These are phyloP conservation scores for Meyerozyma elateridarum DNA, from an alignment of 1,139 yeast species.

Conservation along the genomic window DNA sequence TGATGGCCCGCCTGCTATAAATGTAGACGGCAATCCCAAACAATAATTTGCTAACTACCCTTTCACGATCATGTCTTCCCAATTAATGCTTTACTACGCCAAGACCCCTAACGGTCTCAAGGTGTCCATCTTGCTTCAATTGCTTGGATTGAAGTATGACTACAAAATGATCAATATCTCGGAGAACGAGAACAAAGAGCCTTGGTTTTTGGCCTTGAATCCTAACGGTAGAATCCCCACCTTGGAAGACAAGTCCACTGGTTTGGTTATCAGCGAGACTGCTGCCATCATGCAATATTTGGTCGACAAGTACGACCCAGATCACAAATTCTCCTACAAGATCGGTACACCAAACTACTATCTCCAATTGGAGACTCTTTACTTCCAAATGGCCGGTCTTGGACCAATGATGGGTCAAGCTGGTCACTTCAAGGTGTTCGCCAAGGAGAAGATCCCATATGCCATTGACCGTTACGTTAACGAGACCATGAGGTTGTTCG, in stretches of 20 bases:
- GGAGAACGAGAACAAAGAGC: conserved; percentile 42
- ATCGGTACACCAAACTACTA: conserved; percentile 4
- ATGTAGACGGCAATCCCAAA: too few species aligned
- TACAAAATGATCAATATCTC: conserved; percentile 37
- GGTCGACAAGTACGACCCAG: conserved; percentile 5
- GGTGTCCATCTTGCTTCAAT: conserved; percentile 43
- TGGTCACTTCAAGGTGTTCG: conserved; percentile 38
- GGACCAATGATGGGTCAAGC: conserved; percentile 65
- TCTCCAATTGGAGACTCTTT: conserved; percentile 3
- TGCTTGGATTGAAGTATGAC: conserved; percentile 45
- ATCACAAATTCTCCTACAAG: conserved; percentile 4
- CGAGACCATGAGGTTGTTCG: conserved; percentile 49
- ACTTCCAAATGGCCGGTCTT: conserved; percentile 53
- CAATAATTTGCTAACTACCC: too few species aligned
- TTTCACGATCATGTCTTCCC: not conserved
- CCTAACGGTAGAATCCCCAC: conserved; percentile 65
- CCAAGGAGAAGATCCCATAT: conserved; percentile 46
- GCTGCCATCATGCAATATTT: conserved; percentile 31
- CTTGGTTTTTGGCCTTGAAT: conserved; percentile 50
- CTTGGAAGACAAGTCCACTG: conserved; percentile 41
- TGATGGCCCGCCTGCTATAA: too few species aligned
- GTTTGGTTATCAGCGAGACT: conserved; percentile 47
- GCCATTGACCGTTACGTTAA: conserved; percentile 47
- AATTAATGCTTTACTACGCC: conserved; percentile 34
- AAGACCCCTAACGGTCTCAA: conserved; percentile 59